Evolutionary conservation across 805 yeast species (phyloP).

Genomic region (Diddensiella santjacobensis): DNA sequence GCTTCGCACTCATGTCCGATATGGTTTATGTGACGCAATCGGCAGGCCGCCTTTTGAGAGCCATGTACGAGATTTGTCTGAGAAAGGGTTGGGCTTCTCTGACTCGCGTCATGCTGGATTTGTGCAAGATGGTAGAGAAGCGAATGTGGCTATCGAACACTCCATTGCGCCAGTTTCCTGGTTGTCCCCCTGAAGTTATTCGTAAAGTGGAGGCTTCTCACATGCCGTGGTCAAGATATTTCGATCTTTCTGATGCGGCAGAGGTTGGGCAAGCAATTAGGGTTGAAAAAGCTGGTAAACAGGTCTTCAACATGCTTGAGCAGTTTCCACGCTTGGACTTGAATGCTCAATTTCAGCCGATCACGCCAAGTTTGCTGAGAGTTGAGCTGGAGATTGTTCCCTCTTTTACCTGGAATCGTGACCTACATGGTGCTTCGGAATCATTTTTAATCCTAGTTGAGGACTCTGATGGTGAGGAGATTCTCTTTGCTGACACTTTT

Average conservation of each 20-base stretch:
- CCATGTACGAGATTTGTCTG: conserved; percentile 73
- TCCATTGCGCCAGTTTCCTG: conserved; percentile 78
- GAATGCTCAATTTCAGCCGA: conserved; percentile 65
- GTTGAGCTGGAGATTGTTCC: conserved; percentile 68
- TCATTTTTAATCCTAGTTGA: conserved; percentile 70
- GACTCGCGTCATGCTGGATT: conserved; percentile 52
- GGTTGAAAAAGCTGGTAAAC: conserved; percentile 59
- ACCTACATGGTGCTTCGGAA: conserved; percentile 61
- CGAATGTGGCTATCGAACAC: conserved; percentile 82
- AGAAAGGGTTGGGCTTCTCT: conserved; percentile 68
- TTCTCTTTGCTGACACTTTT: conserved; percentile 58
- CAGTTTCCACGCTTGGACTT: conserved; percentile 70
- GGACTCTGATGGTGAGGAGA: conserved; percentile 75
- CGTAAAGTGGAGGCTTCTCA: conserved; percentile 73
- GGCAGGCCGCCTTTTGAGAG: conserved; percentile 83
- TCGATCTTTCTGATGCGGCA: conserved; percentile 59
- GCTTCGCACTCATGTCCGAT: conserved; percentile 88
- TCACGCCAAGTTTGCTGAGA: conserved; percentile 63
- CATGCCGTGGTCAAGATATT: conserved; percentile 77
- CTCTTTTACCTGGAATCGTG: conserved; percentile 71
- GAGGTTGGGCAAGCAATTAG: conserved; percentile 81
- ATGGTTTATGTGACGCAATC: conserved; percentile 91
- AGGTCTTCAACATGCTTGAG: conserved; percentile 50
- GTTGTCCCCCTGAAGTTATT: conserved; percentile 68
- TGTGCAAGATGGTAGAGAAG: conserved; percentile 76